phyloP scores from a whole-genome alignment of 495 filamentous ascomycete species.

The Penicillium desertorum region DNA sequence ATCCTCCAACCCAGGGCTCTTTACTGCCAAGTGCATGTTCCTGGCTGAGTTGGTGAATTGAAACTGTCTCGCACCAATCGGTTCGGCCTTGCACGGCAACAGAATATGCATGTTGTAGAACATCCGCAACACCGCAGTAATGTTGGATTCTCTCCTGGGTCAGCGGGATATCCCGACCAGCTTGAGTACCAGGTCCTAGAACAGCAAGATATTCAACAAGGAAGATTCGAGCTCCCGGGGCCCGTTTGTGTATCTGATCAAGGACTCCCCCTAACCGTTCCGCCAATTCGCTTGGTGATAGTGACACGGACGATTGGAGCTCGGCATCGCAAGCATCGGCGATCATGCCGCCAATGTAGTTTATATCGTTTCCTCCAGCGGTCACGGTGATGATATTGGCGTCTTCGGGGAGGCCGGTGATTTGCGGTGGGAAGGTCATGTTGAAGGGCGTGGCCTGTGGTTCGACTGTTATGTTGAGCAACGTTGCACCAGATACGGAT shows the following conservation, averaged over 20 bases:
- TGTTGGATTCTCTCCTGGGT: constrained; percentile 34
- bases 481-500: constrained; percentile 43
- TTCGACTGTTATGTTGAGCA: constrained; percentile 40
- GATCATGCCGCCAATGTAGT: constrained; percentile 43
- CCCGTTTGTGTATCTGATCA: constrained; percentile 37
- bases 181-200: constrained; percentile 34
- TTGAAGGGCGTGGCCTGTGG: constrained; percentile 29
- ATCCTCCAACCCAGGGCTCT: constrained; percentile 41
- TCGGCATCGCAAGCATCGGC: constrained; percentile 26
- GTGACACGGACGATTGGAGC: constrained; percentile 1
- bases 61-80: constrained; percentile 33
- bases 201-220: constrained; percentile 49
- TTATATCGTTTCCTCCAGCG: constrained; percentile 48
- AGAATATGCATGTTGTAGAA: constrained; percentile 30
- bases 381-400: constrained; percentile 43
- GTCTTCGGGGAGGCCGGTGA: constrained; percentile 34
- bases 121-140: constrained; percentile 29
- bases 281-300: constrained; percentile 27
- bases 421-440: constrained; percentile 39
- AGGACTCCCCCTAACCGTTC: constrained; percentile 35
- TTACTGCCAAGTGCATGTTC: constrained; percentile 37
- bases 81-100: constrained; percentile 24
- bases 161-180: constrained; percentile 35
- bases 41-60: constrained; percentile 28
- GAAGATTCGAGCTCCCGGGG: constrained; percentile 36